Evolutionary conservation across 257 asterid species (phyloP), one percentile per base, ranked within the genome.

Genomic region (Gentiana straminea): DNA sequence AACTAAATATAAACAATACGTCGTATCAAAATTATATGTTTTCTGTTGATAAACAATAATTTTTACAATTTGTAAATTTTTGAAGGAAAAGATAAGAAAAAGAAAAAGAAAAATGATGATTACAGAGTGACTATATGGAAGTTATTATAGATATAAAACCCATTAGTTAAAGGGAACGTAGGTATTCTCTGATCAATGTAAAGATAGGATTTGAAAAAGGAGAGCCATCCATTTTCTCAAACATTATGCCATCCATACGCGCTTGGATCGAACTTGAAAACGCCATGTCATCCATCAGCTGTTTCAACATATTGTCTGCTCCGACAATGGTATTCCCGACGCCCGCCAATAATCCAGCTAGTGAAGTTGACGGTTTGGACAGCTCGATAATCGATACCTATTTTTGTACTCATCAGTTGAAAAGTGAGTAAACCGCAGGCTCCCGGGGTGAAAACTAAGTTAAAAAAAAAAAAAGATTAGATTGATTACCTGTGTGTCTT

Each of bases 321-420:
- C 74, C 84, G 35, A 65, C 84, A 24, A 89, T 12, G 57, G 90
- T 72, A 70, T 68, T 73, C 38, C 97, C 89, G 0, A 79, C 58
- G 63, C 84, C 82, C 5, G 74, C 65, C 63, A 89, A 68, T 62
- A 86, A 43, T 62, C 81, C 86, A 1, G 86, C 79, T 49, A 86
- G 67, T 9, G 94, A 83, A 3, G 91, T 62, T 0, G 95, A 83
- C 59, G 97, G 94, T 59, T 69, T 86, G 33, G 86, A 79, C 65
- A 89, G 65, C 92, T 89, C 98, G 58, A 87, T 83, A 55, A 87
- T 79, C 38, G 86, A 78, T 45, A 84, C 98, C 98, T 91, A 75
- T 46, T 52, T 51, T 3, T 45, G 32, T 54, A 32, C 36, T 35
- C 38, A 44, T 24, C 62, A 44, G 55, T 41, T 52, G 33, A 49